A percentile compares a stretch with the other conserved stretches of the same genome.
Conservation (phyloP, 2,329 filamentous ascomycete genomes). For the Paraconiothyrium brasiliense region DNA sequence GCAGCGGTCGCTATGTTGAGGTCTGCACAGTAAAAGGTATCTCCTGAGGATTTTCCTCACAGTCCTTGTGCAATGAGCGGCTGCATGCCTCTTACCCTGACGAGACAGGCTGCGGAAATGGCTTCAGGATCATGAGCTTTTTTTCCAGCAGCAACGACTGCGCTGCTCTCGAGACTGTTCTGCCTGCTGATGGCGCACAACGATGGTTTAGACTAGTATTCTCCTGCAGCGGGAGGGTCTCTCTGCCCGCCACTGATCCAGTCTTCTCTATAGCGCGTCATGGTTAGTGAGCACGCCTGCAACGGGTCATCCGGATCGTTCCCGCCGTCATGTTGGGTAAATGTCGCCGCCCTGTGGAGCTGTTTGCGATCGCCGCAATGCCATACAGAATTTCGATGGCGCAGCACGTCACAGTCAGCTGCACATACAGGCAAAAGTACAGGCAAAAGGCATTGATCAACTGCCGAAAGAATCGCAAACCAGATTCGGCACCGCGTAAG, state of each 20-base stretch:
- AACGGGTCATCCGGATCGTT: background rate
- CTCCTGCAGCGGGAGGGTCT: background rate
- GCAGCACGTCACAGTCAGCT: conserved; percentile 9
- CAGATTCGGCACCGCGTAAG: background rate
- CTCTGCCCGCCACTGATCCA: background rate
- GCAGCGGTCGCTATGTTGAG: too few species aligned
- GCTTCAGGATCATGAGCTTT: background rate
- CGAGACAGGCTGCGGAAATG: too few species aligned
- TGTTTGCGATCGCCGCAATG: background rate
- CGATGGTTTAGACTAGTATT: background rate
- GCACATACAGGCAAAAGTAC: background rate
- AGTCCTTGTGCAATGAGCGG: too few species aligned
- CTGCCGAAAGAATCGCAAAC: background rate
- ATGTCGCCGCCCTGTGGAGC: background rate
- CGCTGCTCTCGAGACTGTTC: background rate
- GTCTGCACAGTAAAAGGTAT: too few species aligned
- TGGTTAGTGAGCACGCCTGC: background rate
- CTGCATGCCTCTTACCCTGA: too few species aligned
- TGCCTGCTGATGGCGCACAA: too few species aligned
- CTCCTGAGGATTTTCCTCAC: too few species aligned
- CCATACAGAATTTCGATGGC: conserved; percentile 4
- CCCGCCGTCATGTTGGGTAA: background rate
- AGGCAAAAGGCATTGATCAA: background rate
- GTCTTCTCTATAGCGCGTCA: background rate
- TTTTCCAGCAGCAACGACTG: background rate